These are phyloP conservation scores for Kodamaea fungicola DNA, from an alignment of 1,139 yeast species.

Conservation along the genomic window DNA sequence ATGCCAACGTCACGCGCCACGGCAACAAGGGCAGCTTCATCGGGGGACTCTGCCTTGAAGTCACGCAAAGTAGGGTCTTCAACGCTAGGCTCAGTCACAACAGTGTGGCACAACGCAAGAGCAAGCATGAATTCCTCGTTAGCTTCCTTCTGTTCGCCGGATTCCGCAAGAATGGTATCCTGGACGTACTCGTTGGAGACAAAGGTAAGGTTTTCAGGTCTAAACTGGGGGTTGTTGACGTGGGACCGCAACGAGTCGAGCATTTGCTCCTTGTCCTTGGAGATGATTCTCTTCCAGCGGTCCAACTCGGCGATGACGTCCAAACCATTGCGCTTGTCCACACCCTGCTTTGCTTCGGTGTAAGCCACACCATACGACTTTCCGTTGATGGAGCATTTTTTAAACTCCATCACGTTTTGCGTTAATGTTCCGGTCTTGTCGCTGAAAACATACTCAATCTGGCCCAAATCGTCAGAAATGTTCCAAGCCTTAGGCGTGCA, in stretches of 20 bases:
- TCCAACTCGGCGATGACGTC: conserved; percentile 70
- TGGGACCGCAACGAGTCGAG: conserved; percentile 46
- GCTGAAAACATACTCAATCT: conserved; percentile 90
- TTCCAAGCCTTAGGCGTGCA: conserved; percentile 97
- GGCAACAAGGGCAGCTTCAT: conserved; percentile 91
- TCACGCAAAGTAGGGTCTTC: conserved; percentile 52
- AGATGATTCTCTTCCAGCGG: conserved; percentile 60
- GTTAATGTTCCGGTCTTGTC: conserved; percentile 97
- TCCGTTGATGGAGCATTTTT: conserved; percentile 87
- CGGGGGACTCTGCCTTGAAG: conserved; percentile 96
- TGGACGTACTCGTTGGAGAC: conserved; percentile 59
- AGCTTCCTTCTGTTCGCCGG: conserved; percentile 54
- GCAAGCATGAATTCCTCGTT: conserved; percentile 82
- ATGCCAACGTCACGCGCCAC: conserved; percentile 94
- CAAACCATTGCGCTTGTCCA: conserved; percentile 81
- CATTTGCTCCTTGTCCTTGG: conserved; percentile 65
- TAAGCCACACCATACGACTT: conserved; percentile 89
- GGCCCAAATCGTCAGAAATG: conserved; percentile 95
- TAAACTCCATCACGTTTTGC: conserved; percentile 95
- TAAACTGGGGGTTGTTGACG: conserved; percentile 54
- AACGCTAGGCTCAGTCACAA: conserved; percentile 68
- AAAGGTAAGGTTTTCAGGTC: conserved; percentile 71
- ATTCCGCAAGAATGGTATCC: conserved; percentile 39
- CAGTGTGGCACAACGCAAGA: conserved; percentile 89
- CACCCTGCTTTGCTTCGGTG: conserved; percentile 93